These are phyloP conservation scores for Sporothrix brunneoviolacea DNA, from an alignment of 2,329 filamentous ascomycete species.

Conservation along the genomic window DNA sequence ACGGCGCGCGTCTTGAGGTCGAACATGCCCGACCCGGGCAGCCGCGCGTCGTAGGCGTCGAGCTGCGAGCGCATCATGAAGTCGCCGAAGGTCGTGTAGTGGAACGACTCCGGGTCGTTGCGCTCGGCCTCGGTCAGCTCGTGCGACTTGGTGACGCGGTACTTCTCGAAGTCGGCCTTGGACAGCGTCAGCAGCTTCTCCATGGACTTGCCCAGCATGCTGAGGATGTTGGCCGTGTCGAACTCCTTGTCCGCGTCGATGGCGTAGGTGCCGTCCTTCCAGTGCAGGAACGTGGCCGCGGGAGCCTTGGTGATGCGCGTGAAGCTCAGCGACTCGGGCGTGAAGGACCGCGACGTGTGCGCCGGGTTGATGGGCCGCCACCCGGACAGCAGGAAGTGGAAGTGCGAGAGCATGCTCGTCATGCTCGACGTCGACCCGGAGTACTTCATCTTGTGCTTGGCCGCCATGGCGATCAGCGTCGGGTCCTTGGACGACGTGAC, in stretches of 20 bases:
- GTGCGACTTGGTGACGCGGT: constrained; percentile 61
- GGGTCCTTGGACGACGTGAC: constrained; percentile 85
- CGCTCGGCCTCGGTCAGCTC: constrained; percentile 66
- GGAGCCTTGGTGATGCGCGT: constrained; percentile 68
- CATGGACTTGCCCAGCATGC: constrained; percentile 90
- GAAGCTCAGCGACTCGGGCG: constrained; percentile 55
- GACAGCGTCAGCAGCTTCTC: constrained; percentile 87
- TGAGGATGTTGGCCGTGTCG: constrained; percentile 77
- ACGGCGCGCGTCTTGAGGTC: constrained; percentile 95
- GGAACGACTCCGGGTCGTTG: constrained; percentile 68
- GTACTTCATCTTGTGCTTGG: constrained; percentile 65
- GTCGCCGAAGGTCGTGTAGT: constrained; percentile 80
- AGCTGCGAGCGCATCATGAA: constrained; percentile 94
- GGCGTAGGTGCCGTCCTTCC: constrained; percentile 79
- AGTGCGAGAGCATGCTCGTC: constrained; percentile 80
- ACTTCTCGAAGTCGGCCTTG: constrained; percentile 78
- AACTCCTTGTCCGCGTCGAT: constrained; percentile 95
- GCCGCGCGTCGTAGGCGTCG: constrained; percentile 76
- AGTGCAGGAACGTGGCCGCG: constrained; percentile 72
- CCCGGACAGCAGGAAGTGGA: constrained; percentile 81
- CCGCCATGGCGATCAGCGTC: constrained; percentile 62
- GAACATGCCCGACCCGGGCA: constrained; percentile 90
- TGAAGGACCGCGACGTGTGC: constrained; percentile 62
- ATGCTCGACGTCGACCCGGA: constrained; percentile 96
- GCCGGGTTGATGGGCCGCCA: constrained; percentile 68